Evolutionary conservation across 129 eudicot genomes (phyloP).

Genomic region (Arctium lappa): DNA sequence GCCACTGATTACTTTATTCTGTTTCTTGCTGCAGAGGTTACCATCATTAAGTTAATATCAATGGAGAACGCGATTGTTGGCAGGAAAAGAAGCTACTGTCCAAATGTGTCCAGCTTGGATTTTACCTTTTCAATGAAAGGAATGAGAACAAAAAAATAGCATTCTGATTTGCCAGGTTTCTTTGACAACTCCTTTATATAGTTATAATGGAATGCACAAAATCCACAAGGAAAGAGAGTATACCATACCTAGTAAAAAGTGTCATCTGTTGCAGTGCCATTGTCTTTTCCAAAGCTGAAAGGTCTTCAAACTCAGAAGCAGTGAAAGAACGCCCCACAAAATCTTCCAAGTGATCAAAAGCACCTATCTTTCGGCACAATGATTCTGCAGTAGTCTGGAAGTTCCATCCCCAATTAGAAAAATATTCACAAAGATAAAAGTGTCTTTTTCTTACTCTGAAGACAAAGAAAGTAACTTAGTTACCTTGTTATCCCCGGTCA

Average conservation of each 20-base stretch:
- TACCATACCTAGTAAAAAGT: conserved; percentile 73
- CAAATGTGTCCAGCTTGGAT: not conserved
- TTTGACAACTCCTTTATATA: not conserved
- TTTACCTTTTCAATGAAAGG: not conserved
- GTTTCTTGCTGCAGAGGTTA: not conserved
- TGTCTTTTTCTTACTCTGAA: not conserved
- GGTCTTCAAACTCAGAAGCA: conserved; percentile 97
- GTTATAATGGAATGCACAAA: not conserved
- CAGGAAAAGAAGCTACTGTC: not conserved
- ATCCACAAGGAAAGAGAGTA: not conserved
- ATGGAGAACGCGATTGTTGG: not conserved
- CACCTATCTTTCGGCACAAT: conserved; percentile 85
- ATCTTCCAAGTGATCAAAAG: conserved; percentile 85
- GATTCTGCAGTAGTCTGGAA: conserved; percentile 92
- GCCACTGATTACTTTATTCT: not conserved
- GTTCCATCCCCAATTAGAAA: conserved; percentile 26
- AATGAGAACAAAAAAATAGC: not conserved
- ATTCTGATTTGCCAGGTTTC: not conserved
- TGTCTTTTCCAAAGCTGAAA: conserved; percentile 69
- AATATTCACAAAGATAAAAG: not conserved
- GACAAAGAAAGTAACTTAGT: not conserved
- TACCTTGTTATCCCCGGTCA: conserved; percentile 99
- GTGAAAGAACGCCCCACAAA: conserved; percentile 84
- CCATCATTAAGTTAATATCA: not conserved
- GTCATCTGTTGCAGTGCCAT: conserved; percentile 89